phyloP scores from a whole-genome alignment of 2,329 filamentous ascomycete species.

The Microdochium nivale region DNA sequence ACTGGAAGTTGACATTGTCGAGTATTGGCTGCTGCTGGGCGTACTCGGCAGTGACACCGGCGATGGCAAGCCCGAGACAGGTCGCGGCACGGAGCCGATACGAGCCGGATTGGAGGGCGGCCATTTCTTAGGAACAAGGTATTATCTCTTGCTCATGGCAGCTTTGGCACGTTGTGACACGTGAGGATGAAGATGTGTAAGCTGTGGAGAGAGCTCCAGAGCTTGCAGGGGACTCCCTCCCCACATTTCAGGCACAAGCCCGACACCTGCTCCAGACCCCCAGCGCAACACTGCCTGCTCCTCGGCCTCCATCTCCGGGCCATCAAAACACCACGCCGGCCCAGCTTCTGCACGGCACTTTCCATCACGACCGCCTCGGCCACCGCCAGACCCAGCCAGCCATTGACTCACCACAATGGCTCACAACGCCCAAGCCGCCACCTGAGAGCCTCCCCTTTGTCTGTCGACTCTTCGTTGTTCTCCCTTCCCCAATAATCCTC shows the following conservation, averaged over 20 bases:
- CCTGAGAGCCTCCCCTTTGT: background rate
- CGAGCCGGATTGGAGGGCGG: background rate
- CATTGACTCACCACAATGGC: slow-evolving; percentile 19
- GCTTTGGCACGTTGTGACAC: no score
- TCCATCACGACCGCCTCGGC: background rate
- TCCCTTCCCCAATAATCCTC: background rate
- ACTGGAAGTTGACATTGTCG: slow-evolving; percentile 17
- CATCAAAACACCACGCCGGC: background rate
- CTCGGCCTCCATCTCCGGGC: background rate
- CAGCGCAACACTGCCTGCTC: background rate
- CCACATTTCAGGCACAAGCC: background rate
- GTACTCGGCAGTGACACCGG: slow-evolving; percentile 10
- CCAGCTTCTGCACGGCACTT: background rate
- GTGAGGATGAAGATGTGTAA: no score
- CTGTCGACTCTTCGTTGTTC: background rate
- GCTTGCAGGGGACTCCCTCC: background rate
- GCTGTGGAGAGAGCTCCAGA: no score
- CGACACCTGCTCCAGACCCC: background rate
- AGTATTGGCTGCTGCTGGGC: slow-evolving; percentile 22
- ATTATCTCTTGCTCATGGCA: no score
- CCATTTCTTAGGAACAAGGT: background rate
- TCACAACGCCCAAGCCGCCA: slow-evolving; percentile 8
- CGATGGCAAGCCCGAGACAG: slow-evolving; percentile 5
- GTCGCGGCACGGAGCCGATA: background rate
- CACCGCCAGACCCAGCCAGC: slow-evolving; percentile 9